These are phyloP conservation scores for Fonsecaea pugnacius DNA, from an alignment of 2,329 filamentous ascomycete genomes.

Conservation along the genomic window DNA sequence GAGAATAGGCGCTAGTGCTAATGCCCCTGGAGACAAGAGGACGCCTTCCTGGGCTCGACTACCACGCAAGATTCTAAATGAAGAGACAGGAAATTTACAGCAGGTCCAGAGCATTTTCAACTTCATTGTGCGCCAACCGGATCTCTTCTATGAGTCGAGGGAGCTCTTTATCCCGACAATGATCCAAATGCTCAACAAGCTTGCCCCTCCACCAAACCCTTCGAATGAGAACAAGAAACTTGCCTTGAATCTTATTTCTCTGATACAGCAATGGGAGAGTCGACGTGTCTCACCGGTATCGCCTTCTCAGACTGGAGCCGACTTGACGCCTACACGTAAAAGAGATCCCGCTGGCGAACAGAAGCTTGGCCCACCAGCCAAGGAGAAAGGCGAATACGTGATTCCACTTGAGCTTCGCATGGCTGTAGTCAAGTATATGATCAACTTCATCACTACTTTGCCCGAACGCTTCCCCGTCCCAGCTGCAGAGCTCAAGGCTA, in stretches of 20 bases:
- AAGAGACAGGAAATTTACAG: constrained; percentile 92
- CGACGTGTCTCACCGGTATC: constrained; percentile 62
- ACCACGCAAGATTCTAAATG: constrained; percentile 85
- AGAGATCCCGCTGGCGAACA: constrained; percentile 52
- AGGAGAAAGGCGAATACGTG: constrained; percentile 63
- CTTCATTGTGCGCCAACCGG: constrained; percentile 88
- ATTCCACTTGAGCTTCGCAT: constrained; percentile 70
- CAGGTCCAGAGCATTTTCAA: constrained; percentile 98
- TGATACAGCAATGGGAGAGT: constrained; percentile 94
- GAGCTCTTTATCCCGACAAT: constrained; percentile 90
- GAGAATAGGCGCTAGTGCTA: constrained; percentile 62
- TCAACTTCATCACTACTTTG: constrained; percentile 90
- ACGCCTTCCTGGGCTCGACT: constrained; percentile 85
- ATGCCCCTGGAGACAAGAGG: constrained; percentile 69
- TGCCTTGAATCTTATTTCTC: constrained; percentile 83
- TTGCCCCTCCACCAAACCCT: constrained; percentile 78
- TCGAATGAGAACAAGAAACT: constrained; percentile 92
- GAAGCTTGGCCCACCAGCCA: constrained; percentile 56
- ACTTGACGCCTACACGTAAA: constrained; percentile 68
- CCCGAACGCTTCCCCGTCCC: constrained; percentile 82
- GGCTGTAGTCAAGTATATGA: constrained; percentile 90
- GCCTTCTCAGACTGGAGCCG: constrained; percentile 50
- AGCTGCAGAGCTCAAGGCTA: constrained; percentile 53
- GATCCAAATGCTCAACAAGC: constrained; percentile 84
- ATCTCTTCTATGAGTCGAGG: constrained; percentile 91